Evolutionary conservation across 257 asterid genomes (phyloP).

Genomic region (Solanum rostratum): DNA sequence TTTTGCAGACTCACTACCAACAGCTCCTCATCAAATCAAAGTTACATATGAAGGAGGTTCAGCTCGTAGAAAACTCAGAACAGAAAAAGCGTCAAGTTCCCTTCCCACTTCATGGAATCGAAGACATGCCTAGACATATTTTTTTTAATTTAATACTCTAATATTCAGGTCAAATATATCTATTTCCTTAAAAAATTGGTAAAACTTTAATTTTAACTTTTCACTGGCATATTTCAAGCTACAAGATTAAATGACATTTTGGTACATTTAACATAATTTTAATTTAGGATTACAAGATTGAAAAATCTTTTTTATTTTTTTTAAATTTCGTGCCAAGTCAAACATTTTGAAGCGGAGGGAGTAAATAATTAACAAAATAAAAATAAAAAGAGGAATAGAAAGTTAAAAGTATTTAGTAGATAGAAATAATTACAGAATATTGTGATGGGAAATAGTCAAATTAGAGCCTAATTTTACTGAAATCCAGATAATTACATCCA

Average conservation of each 20-base stretch:
- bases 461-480: conserved; percentile 40
- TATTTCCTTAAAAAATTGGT: not conserved
- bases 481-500: conserved; percentile 19
- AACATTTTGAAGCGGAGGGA: too few relatives aligned
- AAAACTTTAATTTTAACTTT: too few relatives aligned
- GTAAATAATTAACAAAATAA: too few relatives aligned
- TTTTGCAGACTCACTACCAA: not conserved
- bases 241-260: too few relatives aligned
- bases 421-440: not conserved
- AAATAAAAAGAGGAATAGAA: too few relatives aligned
- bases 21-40: not conserved
- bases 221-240: too few relatives aligned
- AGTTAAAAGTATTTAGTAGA: too few relatives aligned
- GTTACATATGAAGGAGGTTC: not conserved
- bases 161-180: not conserved
- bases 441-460: conserved; percentile 20
- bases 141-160: not conserved
- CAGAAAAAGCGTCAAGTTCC: not conserved
- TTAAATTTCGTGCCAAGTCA: too few relatives aligned
- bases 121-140: not conserved
- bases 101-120: not conserved
- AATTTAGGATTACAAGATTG: too few relatives aligned
- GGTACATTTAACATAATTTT: too few relatives aligned
- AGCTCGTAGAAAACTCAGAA: not conserved
- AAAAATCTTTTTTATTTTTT: too few relatives aligned